Base-by-base conservation (phyloP, 2,329 filamentous ascomycete genomes). In the Davidsoniella eucalypti region DNA sequence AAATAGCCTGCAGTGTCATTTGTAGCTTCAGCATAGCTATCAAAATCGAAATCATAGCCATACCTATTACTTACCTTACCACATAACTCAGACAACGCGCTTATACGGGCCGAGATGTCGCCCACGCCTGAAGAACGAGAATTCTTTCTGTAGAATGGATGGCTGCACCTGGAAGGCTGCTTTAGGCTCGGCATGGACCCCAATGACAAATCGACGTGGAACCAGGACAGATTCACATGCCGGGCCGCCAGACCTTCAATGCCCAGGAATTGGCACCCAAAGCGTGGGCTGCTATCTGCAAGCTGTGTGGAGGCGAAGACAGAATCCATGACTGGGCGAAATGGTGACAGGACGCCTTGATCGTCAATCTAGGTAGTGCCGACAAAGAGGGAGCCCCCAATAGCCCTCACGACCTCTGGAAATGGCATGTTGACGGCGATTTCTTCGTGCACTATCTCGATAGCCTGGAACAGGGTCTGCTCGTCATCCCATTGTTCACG, bases 391-490 rank as follows among this genome's bases (percentile, higher is more conserved):
- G 71, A 4, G 67, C 66, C 46, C 66, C 69, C 7, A 61, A 70
- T 2, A 62, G 67, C 36, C 76, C 76, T 0, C 66, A 70, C 47
- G 68, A 75, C 0, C 64, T 82, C 18, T 58, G 66, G 6, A 67
- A 67, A 18, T 84, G 80, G 80, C 80, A 84, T 61, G 76, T 82
- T 16, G 80, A 84, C 61, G 80, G 80, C 7, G 80, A 84, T 56
- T 84, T 82, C 61, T 84, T 84, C 60, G 69, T 80, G 4, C 80
- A 84, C 64, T 85, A 79, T 56, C 71, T 85, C 36, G 80, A 84
- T 59, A 80, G 74, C 17, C 75, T 75, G 0, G 81, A 85, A 64
- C 81, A 85, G 61, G 81, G 69, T 0, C 63, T 84, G 12, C 67
- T 84, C 1, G 77, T 84, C 10, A 82, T 82, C 39, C 80, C 80